Percentiles rank a stretch among this genome's conserved stretches.
Evolutionary conservation across 805 yeast species (phyloP).

Genomic region (Myxozyma sirexii): DNA sequence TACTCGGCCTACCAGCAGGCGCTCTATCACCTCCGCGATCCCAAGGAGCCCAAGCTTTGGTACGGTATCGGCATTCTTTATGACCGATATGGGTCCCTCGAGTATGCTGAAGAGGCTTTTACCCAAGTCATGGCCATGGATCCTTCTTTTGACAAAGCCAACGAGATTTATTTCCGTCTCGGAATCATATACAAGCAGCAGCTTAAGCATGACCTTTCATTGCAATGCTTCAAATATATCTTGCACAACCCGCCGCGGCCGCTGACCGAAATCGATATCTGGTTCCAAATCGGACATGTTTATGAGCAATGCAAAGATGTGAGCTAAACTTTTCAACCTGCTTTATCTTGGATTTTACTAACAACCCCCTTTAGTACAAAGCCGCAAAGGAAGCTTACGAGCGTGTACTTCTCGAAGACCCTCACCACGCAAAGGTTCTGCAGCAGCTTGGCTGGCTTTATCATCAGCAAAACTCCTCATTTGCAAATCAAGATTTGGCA

Average conservation of each 20-base stretch:
- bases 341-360: neutral
- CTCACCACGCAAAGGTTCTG: constrained; percentile 92
- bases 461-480: constrained; percentile 64
- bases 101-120: constrained; percentile 98
- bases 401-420: constrained; percentile 83
- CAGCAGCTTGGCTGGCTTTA: constrained; percentile 95
- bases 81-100: constrained; percentile 93
- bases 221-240: constrained; percentile 94
- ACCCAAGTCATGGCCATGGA: constrained; percentile 94
- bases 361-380: constrained; percentile 50
- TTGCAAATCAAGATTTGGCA: constrained; percentile 83
- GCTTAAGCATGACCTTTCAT: constrained; percentile 78
- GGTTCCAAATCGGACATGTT: constrained; percentile 98
- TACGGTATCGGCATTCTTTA: constrained; percentile 97
- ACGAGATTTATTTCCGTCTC: constrained; percentile 92
- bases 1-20: constrained; percentile 98
- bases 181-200: constrained; percentile 97
- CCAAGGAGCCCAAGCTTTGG: constrained; percentile 96
- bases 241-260: constrained; percentile 92
- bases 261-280: constrained; percentile 91
- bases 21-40: constrained; percentile 82
- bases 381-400: constrained; percentile 96
- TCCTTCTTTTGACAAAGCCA: constrained; percentile 93
- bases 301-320: constrained; percentile 86
- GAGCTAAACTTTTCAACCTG: neutral